Evolutionary conservation across 305 asterid genomes (phyloP).

Genomic region (Andrographis paniculata): DNA sequence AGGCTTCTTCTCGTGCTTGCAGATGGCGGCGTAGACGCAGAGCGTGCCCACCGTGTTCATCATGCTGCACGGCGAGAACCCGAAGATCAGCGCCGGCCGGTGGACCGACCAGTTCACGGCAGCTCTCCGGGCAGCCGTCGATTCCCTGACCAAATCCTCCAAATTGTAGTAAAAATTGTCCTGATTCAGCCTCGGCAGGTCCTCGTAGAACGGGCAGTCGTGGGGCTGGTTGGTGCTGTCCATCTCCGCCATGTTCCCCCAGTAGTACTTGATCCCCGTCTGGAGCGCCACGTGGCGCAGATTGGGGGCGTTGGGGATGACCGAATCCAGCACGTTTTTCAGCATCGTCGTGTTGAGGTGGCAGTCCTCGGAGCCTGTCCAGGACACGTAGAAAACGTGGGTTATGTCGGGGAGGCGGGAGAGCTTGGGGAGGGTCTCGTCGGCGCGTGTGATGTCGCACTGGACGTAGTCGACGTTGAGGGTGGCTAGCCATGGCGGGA

Average conservation of each 20-base stretch:
- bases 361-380: constrained; percentile 50
- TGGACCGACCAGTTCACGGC: constrained; percentile 52
- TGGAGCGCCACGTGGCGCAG: constrained; percentile 41
- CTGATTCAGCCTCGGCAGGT: constrained; percentile 28
- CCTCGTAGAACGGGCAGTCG: constrained; percentile 49
- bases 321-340: constrained; percentile 32
- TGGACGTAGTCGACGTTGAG: constrained; percentile 51
- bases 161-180: constrained; percentile 49
- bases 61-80: constrained; percentile 50
- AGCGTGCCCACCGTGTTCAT: constrained; percentile 43
- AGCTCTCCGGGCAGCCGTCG: neutral
- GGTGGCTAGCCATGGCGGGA: constrained; percentile 47
- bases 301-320: constrained; percentile 37
- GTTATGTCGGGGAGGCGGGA: constrained; percentile 41
- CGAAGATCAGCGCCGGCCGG: constrained; percentile 46
- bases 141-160: constrained; percentile 37
- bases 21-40: constrained; percentile 48
- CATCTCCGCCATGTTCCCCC: constrained; percentile 37
- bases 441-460: constrained; percentile 33
- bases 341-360: constrained; percentile 42
- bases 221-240: constrained; percentile 32
- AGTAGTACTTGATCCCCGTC: constrained; percentile 55
- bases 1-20: constrained; percentile 47
- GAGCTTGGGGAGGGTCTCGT: constrained; percentile 32
- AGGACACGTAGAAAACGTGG: constrained; percentile 49